phyloP scores from a whole-genome alignment of 805 yeast species.

The Diddensiella transvaalensis region DNA sequence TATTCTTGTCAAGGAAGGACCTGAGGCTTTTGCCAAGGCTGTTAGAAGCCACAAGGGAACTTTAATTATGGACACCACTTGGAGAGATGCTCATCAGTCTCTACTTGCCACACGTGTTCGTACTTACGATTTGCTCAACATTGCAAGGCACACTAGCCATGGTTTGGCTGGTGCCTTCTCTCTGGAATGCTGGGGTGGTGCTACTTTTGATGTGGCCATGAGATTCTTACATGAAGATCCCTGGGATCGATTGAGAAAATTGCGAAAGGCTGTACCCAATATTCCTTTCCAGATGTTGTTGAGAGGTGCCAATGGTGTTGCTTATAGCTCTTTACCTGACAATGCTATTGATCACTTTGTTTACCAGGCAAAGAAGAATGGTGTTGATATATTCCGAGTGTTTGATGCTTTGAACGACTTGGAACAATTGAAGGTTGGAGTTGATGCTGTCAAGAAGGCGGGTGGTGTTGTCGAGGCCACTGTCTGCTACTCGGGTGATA shows the following conservation, averaged over 20 bases:
- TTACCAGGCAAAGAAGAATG: constrained; percentile 87
- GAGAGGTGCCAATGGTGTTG: constrained; percentile 99
- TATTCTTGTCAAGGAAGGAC: constrained; percentile 77
- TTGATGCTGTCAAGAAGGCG: constrained; percentile 95
- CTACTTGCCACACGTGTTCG: constrained; percentile 95
- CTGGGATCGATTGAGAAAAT: constrained; percentile 89
- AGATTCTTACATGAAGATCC: constrained; percentile 98
- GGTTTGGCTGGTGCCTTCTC: constrained; percentile 91
- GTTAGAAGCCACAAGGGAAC: constrained; percentile 84
- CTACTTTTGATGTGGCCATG: constrained; percentile 98
- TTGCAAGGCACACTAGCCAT: constrained; percentile 91
- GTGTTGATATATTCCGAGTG: constrained; percentile 97
- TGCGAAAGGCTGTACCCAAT: constrained; percentile 90
- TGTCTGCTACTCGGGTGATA: constrained; percentile 97
- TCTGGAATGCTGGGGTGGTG: constrained; percentile 99
- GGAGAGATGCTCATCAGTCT: constrained; percentile 99
- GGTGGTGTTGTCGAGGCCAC: constrained; percentile 99
- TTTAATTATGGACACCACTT: constrained; percentile 94
- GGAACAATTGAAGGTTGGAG: constrained; percentile 96
- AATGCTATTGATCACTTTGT: constrained; percentile 98
- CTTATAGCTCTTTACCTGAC: constrained; percentile 96
- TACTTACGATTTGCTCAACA: constrained; percentile 83
- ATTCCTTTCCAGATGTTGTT: constrained; percentile 99
- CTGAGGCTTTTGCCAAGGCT: constrained; percentile 83
- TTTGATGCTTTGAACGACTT: constrained; percentile 96